Base-by-base conservation (phyloP, 805 yeast species). In the Candida hungchunana region DNA sequence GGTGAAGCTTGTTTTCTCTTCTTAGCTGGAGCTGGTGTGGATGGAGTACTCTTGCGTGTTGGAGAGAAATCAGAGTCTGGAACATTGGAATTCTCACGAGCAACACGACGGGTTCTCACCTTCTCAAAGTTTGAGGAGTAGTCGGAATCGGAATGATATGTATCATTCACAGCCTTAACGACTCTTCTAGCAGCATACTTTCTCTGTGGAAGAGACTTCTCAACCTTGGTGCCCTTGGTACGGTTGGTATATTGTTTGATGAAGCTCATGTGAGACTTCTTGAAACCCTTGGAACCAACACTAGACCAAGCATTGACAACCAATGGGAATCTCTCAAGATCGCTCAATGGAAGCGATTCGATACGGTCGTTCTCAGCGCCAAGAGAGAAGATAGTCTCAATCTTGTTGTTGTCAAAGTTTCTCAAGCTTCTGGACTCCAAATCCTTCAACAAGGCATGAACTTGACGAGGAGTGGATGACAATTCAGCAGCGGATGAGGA, bases 31-130 rank as follows among this genome's bases (percentile, higher is more conserved):
- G 54, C 51, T 8, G 66, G 60, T 6, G 53, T 48, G 8, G 55
- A 44, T n/a, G 42, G 40, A 8, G 38, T 33, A 13, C 58, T 62
- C 36, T 31, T 36, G 13, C 23, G 29, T 35, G 57, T 39, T 58
- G 61, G 46, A 27, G 45, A 41, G 52, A 33, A 29, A 14, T 37
- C 48, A 29, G 59, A 45, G 37, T 63, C 62, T 23, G 59, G 39
- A 7, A 47, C 40, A 7, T 34, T 20, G 4, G 41, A 51, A 11
- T 57, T 46, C 39, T 67, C 73, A 46, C 66, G 69, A 7, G 64
- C 71, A 23, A 69, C 59, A 50, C 82, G 69, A 61, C 83, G 71
- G 1, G 84, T 77, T 62, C 82, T 70, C 24, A 77, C 71, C 50
- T 73, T 68, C 36, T 74, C 79, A 12, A 51, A 53, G 29, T 63